phyloP scores from a whole-genome alignment of 169 alveolate genomes.

The Amoebophrya sp. region DNA sequence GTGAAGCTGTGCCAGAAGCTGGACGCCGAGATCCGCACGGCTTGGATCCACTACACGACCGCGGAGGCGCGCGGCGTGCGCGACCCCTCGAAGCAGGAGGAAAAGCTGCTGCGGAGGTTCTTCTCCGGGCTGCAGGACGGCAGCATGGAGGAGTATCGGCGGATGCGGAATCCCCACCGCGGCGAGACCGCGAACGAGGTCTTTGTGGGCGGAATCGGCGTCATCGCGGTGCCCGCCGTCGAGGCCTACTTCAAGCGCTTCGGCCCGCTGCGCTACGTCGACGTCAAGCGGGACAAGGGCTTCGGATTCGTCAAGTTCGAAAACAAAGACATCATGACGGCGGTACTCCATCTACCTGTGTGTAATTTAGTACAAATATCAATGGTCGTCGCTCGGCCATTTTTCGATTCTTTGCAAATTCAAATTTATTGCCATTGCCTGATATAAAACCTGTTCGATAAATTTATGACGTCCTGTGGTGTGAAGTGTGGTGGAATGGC shows the following conservation, averaged over 20 bases:
- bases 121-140: not conserved
- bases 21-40: not conserved
- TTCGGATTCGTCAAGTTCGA: not conserved
- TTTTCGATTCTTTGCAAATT: not conserved
- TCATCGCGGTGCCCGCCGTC: not conserved
- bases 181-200: not conserved
- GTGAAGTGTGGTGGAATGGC: no score
- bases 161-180: not conserved
- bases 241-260: not conserved
- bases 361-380: not conserved
- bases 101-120: not conserved
- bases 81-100: not conserved
- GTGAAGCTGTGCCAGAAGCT: not conserved
- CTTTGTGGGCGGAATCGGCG: not conserved
- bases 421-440: not conserved
- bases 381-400: not conserved
- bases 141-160: not conserved
- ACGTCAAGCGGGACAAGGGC: not conserved
- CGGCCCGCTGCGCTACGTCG: not conserved
- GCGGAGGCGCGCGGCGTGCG: not conserved
- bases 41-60: not conserved
- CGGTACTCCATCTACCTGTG: not conserved
- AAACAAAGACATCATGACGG: not conserved
- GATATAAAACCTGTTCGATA: no score
- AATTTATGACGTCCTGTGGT: no score